A percentile compares a stretch with the other conserved stretches of the same genome.
Evolutionary conservation across 2,329 filamentous ascomycete genomes (phyloP).

Genomic region (Fusarium chuoi): DNA sequence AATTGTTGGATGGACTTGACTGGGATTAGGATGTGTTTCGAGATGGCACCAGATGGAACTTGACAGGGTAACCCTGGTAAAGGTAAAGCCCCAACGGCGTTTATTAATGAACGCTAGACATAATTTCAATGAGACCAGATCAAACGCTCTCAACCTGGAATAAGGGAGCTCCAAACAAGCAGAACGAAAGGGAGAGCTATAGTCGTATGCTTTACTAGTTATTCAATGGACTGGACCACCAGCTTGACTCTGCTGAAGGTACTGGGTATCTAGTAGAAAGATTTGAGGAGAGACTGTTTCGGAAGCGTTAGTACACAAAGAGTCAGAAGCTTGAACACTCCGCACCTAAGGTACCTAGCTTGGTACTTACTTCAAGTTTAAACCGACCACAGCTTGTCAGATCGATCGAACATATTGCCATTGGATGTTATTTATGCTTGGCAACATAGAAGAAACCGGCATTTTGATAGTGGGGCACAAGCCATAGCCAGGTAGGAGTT

Average conservation of each 20-base stretch:
- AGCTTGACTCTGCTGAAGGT: background rate
- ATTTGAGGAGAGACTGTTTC: background rate
- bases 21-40: slow-evolving; percentile 26
- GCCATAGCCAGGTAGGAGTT: background rate
- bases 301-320: background rate
- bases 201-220: background rate
- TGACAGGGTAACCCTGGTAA: slow-evolving; percentile 35
- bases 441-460: background rate
- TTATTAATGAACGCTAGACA: background rate
- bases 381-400: background rate
- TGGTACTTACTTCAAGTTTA: background rate
- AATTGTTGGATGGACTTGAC: slow-evolving; percentile 25
- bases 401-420: background rate
- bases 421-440: background rate
- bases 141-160: slow-evolving; percentile 5
- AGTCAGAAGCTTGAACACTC: background rate
- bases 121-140: background rate
- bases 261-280: background rate
- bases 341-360: no score
- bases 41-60: slow-evolving; percentile 30
- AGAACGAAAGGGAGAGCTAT: background rate
- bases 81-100: slow-evolving; percentile 10
- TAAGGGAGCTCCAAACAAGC: background rate
- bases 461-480: background rate
- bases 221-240: background rate